Evolutionary conservation across 257 asterid species (phyloP), one percentile per base, ranked within the genome.

Genomic region (Anisodus tanguticus): DNA sequence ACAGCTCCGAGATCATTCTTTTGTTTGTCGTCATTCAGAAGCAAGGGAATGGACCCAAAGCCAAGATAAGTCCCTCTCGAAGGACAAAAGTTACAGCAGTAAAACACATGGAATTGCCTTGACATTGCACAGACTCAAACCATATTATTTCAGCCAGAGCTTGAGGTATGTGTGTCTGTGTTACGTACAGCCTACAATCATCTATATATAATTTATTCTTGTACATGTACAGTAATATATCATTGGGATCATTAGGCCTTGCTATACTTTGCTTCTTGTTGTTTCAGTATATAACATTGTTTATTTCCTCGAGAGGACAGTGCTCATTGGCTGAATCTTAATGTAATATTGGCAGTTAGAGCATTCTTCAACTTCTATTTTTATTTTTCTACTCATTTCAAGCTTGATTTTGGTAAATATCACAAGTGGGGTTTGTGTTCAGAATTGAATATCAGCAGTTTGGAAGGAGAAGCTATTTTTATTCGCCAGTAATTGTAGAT

Each of bases 1-100:
- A 64, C 87, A 84, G 87, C 81, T 26, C 72, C 87, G 8, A 66
- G 80, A 67, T 68, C 87, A 9, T 84, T 84, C 67, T 79, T 84
- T 79, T 84, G 84, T 62, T 84, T 84, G 26, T 66, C 87, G 2
- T 26, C 80, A 39, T 84, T 84, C 63, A 82, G 87, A 77, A 84
- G 67, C 80, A 84, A 84, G 58, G 86, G 81, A 79, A 84, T 55
- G 71, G 87, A 84, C 72, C 66, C 72, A 35, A 84, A 79, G 86
- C 83, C 83, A 47, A 84, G 87, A 79, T 84, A 68, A 79, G 19
- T 55, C 26, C 26, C 66, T 45, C 57, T 31, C 54, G 15, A 69
- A 66, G 17, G 39, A 68, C 45, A 11, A 9, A 15, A 15, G 62
- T 43, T 41, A 4, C 19, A 60, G 15, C 15, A 26, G 9, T 60